A percentile compares a stretch with the other conserved stretches of the same genome.
Conservation (phyloP, 192 early-diverging fungal genomes). For the Backusella australiensis region DNA sequence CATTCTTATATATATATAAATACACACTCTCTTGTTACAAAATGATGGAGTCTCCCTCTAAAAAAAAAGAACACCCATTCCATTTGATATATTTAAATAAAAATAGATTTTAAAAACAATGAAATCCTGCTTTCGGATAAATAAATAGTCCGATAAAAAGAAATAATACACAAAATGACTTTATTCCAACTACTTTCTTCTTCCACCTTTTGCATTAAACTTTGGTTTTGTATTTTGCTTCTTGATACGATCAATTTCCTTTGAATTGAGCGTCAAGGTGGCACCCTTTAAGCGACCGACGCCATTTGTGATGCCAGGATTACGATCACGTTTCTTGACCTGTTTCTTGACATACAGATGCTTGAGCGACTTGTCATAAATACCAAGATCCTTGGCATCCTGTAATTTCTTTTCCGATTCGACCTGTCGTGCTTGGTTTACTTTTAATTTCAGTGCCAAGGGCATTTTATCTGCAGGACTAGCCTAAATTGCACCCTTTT, state of each 20-base stretch:
- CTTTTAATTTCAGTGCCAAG: constrained; percentile 31
- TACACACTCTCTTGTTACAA: background rate
- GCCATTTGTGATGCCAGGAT: constrained; percentile 40
- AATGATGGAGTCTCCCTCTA: background rate
- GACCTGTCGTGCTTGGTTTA: constrained; percentile 32
- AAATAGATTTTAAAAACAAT: background rate
- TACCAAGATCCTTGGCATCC: constrained; percentile 43
- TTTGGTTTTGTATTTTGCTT: constrained; percentile 22
- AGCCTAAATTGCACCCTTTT: background rate
- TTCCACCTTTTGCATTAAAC: background rate
- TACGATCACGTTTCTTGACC: constrained; percentile 18
- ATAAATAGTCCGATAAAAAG: no score
- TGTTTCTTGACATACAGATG: constrained; percentile 37
- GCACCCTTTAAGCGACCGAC: constrained; percentile 43
- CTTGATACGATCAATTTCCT: constrained; percentile 35
- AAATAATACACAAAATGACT: no score
- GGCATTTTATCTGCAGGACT: constrained; percentile 26
- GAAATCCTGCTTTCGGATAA: no score
- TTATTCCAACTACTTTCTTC: constrained; percentile 5
- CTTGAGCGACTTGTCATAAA: constrained; percentile 41
- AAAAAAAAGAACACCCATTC: background rate
- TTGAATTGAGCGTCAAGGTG: constrained; percentile 36
- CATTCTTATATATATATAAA: background rate
- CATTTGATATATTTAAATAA: background rate
- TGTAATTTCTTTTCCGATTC: constrained; percentile 26